Conservation (phyloP, 164 flowering plant genomes). For the Tinospora cordifolia region DNA sequence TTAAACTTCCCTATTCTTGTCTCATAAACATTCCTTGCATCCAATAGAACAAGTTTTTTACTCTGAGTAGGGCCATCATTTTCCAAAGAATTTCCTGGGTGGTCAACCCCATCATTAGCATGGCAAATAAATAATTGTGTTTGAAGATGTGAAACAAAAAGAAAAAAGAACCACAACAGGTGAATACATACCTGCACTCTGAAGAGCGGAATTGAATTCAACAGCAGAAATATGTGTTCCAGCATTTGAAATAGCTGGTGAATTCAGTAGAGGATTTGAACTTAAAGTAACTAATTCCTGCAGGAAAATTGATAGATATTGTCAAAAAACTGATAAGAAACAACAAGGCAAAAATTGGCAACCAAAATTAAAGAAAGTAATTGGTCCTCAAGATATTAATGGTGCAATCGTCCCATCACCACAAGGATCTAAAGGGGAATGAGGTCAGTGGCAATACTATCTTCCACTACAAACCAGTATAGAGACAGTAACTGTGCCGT, state of each 20-base stretch:
- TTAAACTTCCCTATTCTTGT: slow-evolving; percentile 90
- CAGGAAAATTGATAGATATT: slow-evolving; percentile 6
- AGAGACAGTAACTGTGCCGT: too few species aligned
- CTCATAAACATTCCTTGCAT: slow-evolving; percentile 92
- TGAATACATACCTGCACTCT: slow-evolving; percentile 42
- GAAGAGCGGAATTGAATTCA: slow-evolving; percentile 79
- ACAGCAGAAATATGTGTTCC: slow-evolving; percentile 80
- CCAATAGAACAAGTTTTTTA: slow-evolving; percentile 50
- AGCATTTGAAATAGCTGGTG: slow-evolving; percentile 67
- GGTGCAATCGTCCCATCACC: background rate
- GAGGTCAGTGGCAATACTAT: background rate
- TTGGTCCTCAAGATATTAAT: background rate
- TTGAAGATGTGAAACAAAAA: background rate
- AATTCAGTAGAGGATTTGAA: slow-evolving; percentile 50
- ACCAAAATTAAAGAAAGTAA: background rate
- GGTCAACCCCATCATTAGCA: slow-evolving; percentile 7
- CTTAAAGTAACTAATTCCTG: slow-evolving; percentile 89
- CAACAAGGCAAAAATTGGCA: background rate
- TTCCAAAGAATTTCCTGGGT: slow-evolving; percentile 29
- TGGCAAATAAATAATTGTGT: background rate
- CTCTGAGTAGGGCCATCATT: slow-evolving; percentile 18
- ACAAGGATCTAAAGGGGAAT: background rate
- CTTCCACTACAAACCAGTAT: too few species aligned
- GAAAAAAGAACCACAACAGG: background rate
- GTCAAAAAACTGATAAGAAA: background rate